A percentile compares a stretch with the other conserved stretches of the same genome.
phyloP scores from a whole-genome alignment of 1,284 basidiomycete genomes.

The Coniophora puteana region DNA sequence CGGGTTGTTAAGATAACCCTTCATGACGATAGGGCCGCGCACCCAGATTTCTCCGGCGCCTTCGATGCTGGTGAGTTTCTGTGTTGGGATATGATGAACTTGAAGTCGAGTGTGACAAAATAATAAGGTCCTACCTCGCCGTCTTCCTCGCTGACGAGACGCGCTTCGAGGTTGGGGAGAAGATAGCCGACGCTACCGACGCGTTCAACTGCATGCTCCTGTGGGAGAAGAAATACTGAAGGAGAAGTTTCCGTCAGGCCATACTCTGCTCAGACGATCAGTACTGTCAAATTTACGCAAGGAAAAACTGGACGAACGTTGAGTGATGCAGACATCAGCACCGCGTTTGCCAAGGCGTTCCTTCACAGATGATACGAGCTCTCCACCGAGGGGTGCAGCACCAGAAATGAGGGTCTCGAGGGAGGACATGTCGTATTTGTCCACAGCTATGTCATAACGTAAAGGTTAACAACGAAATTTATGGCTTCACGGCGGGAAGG shows the following conservation, averaged over 20 bases:
- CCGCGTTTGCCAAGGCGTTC: constrained; percentile 37
- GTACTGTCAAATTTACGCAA: constrained; percentile 1
- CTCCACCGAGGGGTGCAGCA: constrained; percentile 76
- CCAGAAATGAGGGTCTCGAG: constrained; percentile 67
- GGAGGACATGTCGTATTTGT: constrained; percentile 66
- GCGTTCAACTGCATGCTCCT: constrained; percentile 36
- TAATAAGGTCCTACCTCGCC: constrained; percentile 31
- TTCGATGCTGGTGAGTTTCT: constrained; percentile 24
- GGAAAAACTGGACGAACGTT: constrained; percentile 35
- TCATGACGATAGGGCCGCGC: constrained; percentile 77
- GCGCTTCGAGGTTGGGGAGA: constrained; percentile 75
- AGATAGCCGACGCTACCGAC: constrained; percentile 69
- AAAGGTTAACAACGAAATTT: no score
- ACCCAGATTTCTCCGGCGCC: constrained; percentile 76
- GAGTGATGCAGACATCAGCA: constrained; percentile 30
- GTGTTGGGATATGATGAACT: background rate
- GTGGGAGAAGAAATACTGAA: constrained; percentile 46
- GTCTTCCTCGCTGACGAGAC: constrained; percentile 63
- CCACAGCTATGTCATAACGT: no score
- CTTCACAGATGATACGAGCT: constrained; percentile 47
- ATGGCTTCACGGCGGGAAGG: background rate
- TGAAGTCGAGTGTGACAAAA: background rate
- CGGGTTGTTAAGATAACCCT: constrained; percentile 70
- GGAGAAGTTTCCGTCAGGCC: constrained; percentile 81
- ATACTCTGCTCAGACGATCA: constrained; percentile 46